Evolutionary conservation across 2,329 filamentous ascomycete species (phyloP).

Genomic region (Paracamarosporium sp.): DNA sequence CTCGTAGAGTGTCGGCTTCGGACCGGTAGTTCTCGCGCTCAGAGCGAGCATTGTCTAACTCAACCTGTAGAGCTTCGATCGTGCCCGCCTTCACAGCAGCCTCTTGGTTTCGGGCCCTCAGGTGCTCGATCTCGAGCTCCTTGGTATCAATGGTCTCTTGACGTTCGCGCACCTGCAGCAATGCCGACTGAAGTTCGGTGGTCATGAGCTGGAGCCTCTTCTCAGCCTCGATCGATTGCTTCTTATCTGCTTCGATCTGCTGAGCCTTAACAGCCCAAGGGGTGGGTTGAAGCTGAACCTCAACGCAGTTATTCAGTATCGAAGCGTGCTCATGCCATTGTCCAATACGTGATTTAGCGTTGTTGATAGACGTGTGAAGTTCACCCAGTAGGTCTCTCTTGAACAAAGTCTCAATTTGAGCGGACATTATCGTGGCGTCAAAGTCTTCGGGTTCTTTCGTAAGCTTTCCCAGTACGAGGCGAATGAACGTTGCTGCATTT

Average conservation of each 20-base stretch:
- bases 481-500: constrained; percentile 22
- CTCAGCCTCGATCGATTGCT: constrained; percentile 80
- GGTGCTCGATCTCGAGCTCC: constrained; percentile 82
- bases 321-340: constrained; percentile 71
- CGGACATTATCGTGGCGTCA: neutral
- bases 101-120: constrained; percentile 67
- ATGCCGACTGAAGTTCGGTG: constrained; percentile 79
- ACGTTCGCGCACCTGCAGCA: constrained; percentile 70
- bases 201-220: constrained; percentile 82
- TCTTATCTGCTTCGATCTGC: constrained; percentile 82
- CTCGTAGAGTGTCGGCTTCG: constrained; percentile 21
- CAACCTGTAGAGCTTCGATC: constrained; percentile 26
- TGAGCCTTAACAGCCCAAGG: constrained; percentile 86
- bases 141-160: constrained; percentile 74
- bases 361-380: constrained; percentile 15
- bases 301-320: constrained; percentile 52
- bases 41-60: constrained; percentile 24
- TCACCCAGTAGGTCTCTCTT: constrained; percentile 8
- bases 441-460: constrained; percentile 10
- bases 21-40: constrained; percentile 29
- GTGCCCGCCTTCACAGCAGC: constrained; percentile 31
- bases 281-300: constrained; percentile 72
- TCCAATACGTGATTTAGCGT: constrained; percentile 51
- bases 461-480: constrained; percentile 11
- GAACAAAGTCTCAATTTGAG: neutral